Evolutionary conservation across 169 alveolate genomes (phyloP), one percentile per base, ranked within the genome.

Genomic region (Fabrea salina): DNA sequence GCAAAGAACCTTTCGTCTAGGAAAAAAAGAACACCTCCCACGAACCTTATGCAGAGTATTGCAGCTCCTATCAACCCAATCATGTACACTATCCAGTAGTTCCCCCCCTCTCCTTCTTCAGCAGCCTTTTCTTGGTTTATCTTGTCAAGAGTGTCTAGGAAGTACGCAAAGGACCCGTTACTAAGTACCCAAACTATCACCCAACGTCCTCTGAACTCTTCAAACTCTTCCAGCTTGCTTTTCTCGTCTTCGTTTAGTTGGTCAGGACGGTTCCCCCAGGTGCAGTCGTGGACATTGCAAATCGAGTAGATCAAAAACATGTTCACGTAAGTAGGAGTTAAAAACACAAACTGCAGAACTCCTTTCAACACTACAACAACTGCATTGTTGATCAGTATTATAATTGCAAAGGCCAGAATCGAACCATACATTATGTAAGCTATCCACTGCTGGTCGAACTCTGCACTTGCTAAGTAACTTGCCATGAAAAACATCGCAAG

Each of bases 311-410:
- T 82, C 22, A 72, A 57, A 50, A 87, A 72, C 22, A 87, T 49
- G 30, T 80, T 87, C 25, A 82, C 79, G 75, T 80, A 87, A n/a
- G 90, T 80, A 22, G 93, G 93, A 54, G 82, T 59, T 72, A 87
- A 50, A 57, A 82, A 82, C 2, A 87, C 39, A 30, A 33, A 77
- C 22, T 77, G 83, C 64, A 68, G 11, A 8, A 68, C 61, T 40
- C 78, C 78, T 44, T 30, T 68, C n/a, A 43, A 19, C 2, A 68
- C 41, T 43, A 35, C 25, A 19, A 37, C 1, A 11, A 22, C 16
- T 44, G 16, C 57, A 8, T 64, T 33, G 49, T 70, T 43, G 39
- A 70, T 4, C n/a, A 70, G 0, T 19, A 50, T 27, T 30, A 50
- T 13, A 22, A 70, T 25, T 5, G 43, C 44, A 70, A 25, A 25